phyloP scores from a whole-genome alignment of 108 stramenopile species.

The Fistulifera solaris region DNA sequence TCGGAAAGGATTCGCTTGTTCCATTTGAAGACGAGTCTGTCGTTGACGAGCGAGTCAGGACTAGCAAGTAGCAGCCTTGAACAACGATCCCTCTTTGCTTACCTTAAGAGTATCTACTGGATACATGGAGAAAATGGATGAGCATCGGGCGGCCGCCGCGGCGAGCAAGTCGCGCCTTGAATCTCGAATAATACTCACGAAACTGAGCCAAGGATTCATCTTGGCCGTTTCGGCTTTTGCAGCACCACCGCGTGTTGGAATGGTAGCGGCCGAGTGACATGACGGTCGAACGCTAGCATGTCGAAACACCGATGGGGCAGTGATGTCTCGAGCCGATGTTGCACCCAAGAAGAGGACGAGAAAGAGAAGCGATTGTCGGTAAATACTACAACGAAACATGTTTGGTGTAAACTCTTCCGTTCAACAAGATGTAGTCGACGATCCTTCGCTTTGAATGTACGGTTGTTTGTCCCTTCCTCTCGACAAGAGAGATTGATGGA shows the following conservation, averaged over 20 bases:
- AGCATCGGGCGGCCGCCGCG: constrained; percentile 54
- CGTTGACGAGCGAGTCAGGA: background rate
- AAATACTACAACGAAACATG: no score
- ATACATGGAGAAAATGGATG: constrained; percentile 65
- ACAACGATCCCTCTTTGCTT: background rate
- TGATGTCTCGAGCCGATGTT: no score
- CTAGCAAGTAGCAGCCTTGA: background rate
- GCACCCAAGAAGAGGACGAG: no score
- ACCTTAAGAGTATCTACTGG: constrained; percentile 79
- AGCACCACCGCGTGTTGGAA: background rate
- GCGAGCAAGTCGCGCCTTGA: constrained; percentile 49
- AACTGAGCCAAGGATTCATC: constrained; percentile 3
- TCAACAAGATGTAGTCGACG: no score
- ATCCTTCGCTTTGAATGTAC: no score
- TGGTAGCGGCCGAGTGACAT: no score
- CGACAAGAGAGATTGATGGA: no score
- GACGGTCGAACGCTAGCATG: no score
- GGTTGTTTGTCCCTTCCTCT: no score
- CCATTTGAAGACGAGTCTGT: constrained; percentile 73
- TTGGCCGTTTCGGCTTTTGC: background rate
- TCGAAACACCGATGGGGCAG: no score
- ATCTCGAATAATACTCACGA: constrained; percentile 31
- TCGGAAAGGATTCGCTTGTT: constrained; percentile 42
- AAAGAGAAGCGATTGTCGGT: no score
- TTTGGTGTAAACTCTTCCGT: no score